Base-by-base conservation (phyloP, 208 protist species). In the Acanthamoeba culbertsoni region DNA sequence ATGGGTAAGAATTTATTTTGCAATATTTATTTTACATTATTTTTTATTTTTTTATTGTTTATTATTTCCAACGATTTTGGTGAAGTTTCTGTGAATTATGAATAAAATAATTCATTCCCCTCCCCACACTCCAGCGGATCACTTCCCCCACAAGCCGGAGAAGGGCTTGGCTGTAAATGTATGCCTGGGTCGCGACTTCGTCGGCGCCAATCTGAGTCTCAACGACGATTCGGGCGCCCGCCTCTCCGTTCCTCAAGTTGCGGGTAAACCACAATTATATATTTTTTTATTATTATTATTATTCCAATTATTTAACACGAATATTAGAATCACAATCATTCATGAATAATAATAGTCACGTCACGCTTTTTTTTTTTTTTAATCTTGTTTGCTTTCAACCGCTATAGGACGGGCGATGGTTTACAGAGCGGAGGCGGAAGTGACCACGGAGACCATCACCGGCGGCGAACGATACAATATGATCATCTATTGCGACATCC, bases 381-480 rank as follows among this genome's bases (percentile, higher is more conserved):
- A n/a, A n/a, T n/a, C n/a, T n/a, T n/a, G n/a, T n/a, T n/a, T n/a
- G n/a, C n/a, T n/a, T n/a, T n/a, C n/a, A n/a, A n/a, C 10, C 2
- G 42, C 71, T 35, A 1, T 23, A 82, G 71, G 71, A 2, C 71
- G 71, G 5, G 71, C 71, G 71, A 1, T 82, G 42, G 71, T 82
- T 16, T 82, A n/a, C n/a, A 45, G 42, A 14, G 71, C 71, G 0
- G 71, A 53, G 4, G 42, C 71, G 1, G 37, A 33, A 7, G 71
- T 82, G 26, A 35, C 71, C 20, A 82, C 71, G 1, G 71, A 82
- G 35, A 82, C 71, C 1, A 82, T 82, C n/a, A 55, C 20, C n/a
- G 71, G 71, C 43, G 71, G 71, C 42, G 71, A 82, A 43, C 71
- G 71, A 28, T 82, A 82, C 71, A 82, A 82, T 16, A 82, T 82